A percentile compares a stretch with the other conserved stretches of the same genome.
These are phyloP conservation scores for Dactylellina drechsleri DNA, from an alignment of 2,329 filamentous ascomycete species.

Conservation along the genomic window DNA sequence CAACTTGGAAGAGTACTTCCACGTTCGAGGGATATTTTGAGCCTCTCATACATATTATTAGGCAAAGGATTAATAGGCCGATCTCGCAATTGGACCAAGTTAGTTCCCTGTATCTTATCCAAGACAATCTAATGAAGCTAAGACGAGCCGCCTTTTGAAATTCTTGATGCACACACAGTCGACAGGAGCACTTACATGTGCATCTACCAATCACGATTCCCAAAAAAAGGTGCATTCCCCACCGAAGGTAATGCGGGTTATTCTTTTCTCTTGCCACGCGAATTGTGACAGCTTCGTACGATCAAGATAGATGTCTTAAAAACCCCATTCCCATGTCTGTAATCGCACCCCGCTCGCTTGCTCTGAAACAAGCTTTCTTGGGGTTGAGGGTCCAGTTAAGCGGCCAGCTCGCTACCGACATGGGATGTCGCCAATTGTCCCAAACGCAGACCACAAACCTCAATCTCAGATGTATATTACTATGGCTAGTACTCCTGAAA, in stretches of 20 bases:
- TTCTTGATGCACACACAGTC: not conserved
- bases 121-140: not conserved
- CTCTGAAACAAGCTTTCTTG: conserved; percentile 15
- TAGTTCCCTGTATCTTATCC: too few relatives aligned
- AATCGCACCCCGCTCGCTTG: not conserved
- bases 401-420: not conserved
- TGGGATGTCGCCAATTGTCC: conserved; percentile 17
- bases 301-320: too few relatives aligned
- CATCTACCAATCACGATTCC: too few relatives aligned
- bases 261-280: too few relatives aligned
- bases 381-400: not conserved
- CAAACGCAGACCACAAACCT: not conserved
- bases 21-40: too few relatives aligned
- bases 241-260: too few relatives aligned
- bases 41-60: too few relatives aligned
- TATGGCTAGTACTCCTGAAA: not conserved
- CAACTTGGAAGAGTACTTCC: too few relatives aligned
- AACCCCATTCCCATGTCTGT: not conserved
- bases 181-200: too few relatives aligned
- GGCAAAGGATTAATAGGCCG: too few relatives aligned
- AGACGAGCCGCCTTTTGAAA: not conserved
- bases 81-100: too few relatives aligned
- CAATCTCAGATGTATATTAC: not conserved
- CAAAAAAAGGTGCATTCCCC: too few relatives aligned
- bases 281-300: conserved; percentile 1